A percentile compares a stretch with the other conserved stretches of the same genome.
phyloP scores from a whole-genome alignment of 2,329 filamentous ascomycete genomes.

The Fusarium oligoseptatum region DNA sequence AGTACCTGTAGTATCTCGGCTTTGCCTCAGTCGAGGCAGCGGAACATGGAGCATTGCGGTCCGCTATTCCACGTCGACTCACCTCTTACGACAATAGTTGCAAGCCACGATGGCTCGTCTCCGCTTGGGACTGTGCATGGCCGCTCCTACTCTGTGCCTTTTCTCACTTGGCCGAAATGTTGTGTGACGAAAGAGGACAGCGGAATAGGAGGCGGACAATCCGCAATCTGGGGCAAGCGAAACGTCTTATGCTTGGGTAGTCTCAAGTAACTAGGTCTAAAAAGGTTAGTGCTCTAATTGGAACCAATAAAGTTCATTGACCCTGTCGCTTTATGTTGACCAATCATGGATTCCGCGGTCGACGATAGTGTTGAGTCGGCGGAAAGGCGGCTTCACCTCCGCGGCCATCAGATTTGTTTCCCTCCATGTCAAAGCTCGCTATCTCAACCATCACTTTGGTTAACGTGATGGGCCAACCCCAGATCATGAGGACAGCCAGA shows the following conservation, averaged over 20 bases:
- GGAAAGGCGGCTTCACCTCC: background rate
- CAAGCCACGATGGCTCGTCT: background rate
- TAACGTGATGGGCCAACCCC: background rate
- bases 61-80: background rate
- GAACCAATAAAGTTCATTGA: background rate
- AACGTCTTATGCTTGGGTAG: background rate
- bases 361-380: background rate
- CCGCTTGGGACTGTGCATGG: background rate
- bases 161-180: background rate
- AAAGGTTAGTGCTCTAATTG: background rate
- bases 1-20: background rate
- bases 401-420: background rate
- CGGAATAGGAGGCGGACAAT: background rate
- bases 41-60: background rate
- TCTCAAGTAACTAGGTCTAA: background rate
- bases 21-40: background rate
- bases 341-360: background rate
- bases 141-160: background rate
- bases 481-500: background rate
- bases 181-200: background rate
- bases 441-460: background rate
- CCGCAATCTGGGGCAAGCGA: background rate
- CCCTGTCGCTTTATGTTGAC: background rate
- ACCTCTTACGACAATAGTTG: background rate
- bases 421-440: background rate